phyloP scores from a whole-genome alignment of 2,329 filamentous ascomycete genomes.

The Hymenotorrendiella dingleyae region DNA sequence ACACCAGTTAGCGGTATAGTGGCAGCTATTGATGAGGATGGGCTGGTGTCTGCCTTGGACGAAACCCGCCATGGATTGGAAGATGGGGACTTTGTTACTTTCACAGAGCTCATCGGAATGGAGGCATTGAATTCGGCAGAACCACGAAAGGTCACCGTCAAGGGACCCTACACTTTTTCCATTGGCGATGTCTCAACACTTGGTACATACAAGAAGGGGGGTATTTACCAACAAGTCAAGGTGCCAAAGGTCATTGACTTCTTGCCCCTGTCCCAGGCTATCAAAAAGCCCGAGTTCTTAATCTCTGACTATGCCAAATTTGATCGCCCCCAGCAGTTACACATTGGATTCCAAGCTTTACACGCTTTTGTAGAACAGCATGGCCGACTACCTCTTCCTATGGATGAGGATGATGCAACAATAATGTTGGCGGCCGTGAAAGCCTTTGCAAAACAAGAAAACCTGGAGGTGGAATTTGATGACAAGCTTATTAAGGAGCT shows the following conservation, averaged over 20 bases:
- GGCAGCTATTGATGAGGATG: conserved; percentile 82
- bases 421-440: conserved; percentile 72
- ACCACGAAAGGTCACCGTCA: conserved; percentile 86
- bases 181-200: conserved; percentile 88
- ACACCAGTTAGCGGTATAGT: conserved; percentile 82
- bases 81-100: conserved; percentile 94
- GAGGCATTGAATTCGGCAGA: conserved; percentile 76
- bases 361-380: conserved; percentile 77
- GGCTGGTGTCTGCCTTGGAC: conserved; percentile 85
- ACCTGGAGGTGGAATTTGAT: conserved; percentile 76
- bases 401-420: conserved; percentile 77
- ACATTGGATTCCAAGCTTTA: conserved; percentile 86
- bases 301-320: conserved; percentile 98
- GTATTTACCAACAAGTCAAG: conserved; percentile 93
- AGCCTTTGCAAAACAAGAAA: conserved; percentile 66
- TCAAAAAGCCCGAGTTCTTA: conserved; percentile 83
- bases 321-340: conserved; percentile 85
- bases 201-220: conserved; percentile 81
- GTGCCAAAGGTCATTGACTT: conserved; percentile 95
- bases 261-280: conserved; percentile 68
- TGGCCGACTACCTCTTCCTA: conserved; percentile 70
- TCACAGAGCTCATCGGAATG: conserved; percentile 90
- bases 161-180: conserved; percentile 94
- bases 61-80: conserved; percentile 93
- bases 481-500: conserved; percentile 91